Conservation (phyloP, 495 filamentous ascomycete species). For the Copromyces sp. region DNA sequence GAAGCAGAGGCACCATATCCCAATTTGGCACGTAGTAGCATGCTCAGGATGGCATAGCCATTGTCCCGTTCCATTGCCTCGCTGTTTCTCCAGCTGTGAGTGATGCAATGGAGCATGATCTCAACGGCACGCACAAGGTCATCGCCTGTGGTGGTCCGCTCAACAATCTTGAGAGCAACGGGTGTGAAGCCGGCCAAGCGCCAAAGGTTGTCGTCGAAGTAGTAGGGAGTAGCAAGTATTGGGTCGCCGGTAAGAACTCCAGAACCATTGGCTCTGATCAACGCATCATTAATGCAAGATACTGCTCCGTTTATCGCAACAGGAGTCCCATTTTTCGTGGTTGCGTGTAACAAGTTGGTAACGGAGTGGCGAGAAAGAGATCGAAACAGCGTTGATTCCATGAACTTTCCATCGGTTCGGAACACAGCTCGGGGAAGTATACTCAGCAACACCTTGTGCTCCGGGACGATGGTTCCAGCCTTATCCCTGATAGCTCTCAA, state of each 20-base stretch:
- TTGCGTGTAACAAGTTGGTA: constrained; percentile 60
- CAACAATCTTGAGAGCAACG: constrained; percentile 72
- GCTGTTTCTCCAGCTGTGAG: constrained; percentile 91
- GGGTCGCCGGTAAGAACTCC: constrained; percentile 77
- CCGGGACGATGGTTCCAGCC: constrained; percentile 70
- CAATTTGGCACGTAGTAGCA: constrained; percentile 67
- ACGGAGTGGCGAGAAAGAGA: constrained; percentile 65
- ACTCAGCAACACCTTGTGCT: constrained; percentile 75
- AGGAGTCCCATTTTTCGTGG: constrained; percentile 60
- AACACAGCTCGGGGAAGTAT: constrained; percentile 70
- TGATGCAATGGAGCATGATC: constrained; percentile 71
- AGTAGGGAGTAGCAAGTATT: constrained; percentile 65
- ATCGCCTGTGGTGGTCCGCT: constrained; percentile 58
- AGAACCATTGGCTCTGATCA: constrained; percentile 66
- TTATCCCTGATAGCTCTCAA: constrained; percentile 74
- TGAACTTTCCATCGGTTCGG: constrained; percentile 61
- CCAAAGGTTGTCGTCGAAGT: constrained; percentile 90
- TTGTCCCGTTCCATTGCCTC: constrained; percentile 97
- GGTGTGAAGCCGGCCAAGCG: constrained; percentile 78
- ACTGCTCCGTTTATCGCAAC: constrained; percentile 83
- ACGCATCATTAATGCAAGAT: constrained; percentile 80
- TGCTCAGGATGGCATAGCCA: constrained; percentile 80
- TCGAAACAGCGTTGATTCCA: constrained; percentile 65
- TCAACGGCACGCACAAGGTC: constrained; percentile 67
- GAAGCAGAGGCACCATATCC: constrained; percentile 37